Evolutionary conservation across 345 rosid genomes (phyloP).

Genomic region (Draba incana): DNA sequence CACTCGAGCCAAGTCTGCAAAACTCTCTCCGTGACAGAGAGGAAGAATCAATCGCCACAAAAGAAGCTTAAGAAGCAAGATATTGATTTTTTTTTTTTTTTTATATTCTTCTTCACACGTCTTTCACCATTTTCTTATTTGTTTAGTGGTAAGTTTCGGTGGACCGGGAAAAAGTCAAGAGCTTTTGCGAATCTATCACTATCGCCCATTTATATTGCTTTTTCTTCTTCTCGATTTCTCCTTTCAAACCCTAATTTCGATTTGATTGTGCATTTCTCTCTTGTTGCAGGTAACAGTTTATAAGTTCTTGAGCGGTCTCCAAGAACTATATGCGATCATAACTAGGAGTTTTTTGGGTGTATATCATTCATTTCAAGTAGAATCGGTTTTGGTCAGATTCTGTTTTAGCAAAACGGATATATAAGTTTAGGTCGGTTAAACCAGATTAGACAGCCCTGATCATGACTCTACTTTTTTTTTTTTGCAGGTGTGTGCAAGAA

Average conservation of each 20-base stretch:
- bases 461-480: conserved; percentile 22
- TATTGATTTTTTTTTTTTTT: conserved; percentile 21
- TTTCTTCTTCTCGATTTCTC: conserved; percentile 11
- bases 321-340: conserved; percentile 5
- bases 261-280: neutral
- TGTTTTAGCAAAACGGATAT: neutral
- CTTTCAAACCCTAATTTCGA: conserved; percentile 3
- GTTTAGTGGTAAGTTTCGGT: conserved; percentile 34
- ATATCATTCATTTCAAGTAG: neutral
- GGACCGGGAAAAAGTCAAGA: conserved; percentile 38
- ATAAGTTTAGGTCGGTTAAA: neutral
- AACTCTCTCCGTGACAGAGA: conserved; percentile 28
- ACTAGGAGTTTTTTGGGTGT: neutral
- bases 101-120: conserved; percentile 34
- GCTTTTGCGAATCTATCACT: conserved; percentile 27
- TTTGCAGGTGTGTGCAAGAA: conserved; percentile 98
- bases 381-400: neutral
- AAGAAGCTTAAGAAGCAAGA: conserved; percentile 42
- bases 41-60: conserved; percentile 38
- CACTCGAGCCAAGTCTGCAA: conserved; percentile 13
- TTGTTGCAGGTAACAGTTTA: conserved; percentile 26
- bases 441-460: neutral
- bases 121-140: conserved; percentile 27
- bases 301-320: neutral
- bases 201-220: neutral